Base-by-base conservation (phyloP, 1,284 basidiomycete species). In the Wallemia mellicola region DNA sequence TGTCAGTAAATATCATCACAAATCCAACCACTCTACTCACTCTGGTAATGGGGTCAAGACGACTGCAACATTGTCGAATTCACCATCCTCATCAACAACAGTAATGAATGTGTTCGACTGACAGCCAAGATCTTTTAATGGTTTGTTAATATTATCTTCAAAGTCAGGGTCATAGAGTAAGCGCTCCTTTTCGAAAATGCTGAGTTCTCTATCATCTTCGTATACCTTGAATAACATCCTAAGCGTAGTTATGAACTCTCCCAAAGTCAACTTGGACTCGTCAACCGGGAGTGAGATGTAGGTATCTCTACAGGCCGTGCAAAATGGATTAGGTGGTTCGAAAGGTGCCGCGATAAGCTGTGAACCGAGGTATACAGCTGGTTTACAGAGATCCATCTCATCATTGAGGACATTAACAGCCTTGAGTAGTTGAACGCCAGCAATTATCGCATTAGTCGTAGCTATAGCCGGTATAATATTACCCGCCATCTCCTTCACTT, bases 391-490 rank as follows among this genome's bases (percentile, higher is more conserved):
- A 28, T 59, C 33, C 65, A 32, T 32, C 58, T 2, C 38, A 25
- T 24, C 48, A 33, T 77, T 76, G 30, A 96, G 75, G 27, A 94
- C 75, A 61, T 88, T 81, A 15, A 95, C 71, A 0, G 89, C 85
- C 70, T 95, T 91, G 58, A 96, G 75, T 19, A 95, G 88, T 64
- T 95, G 86, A 30, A 94, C 74, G 0, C 91, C 94, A 0, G 94
- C 84, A 63, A 96, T 81, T 69, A 98, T 86, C 15, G 94, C 94
- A 69, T 99, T 99, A 7, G 94, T 99, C 0, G 94, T 96, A 1
- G 94, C 94, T 64, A 98, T 96, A 1, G 94, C 94, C 0, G 94
- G 94, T 63, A 94, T 95, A 68, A 98, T 98, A 72, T 98, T 99
- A 14, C 94, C 92, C 0, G 94, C 94, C 86, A 96, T 96, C 72